Evolutionary conservation across 2,329 filamentous ascomycete species (phyloP).

Genomic region (Venturia carpophila): DNA sequence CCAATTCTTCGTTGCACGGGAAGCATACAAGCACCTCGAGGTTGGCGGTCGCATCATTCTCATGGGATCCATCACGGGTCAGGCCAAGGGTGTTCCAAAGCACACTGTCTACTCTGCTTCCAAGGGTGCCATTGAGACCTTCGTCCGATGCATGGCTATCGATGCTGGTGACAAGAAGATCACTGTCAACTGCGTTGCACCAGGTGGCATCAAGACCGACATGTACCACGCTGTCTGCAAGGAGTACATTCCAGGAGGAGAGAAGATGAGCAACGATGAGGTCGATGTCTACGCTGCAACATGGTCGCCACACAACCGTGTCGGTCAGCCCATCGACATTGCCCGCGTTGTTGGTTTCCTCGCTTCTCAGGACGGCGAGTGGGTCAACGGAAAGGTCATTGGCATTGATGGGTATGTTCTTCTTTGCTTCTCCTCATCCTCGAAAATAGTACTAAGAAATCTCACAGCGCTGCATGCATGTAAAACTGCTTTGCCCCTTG

Average conservation of each 20-base stretch:
- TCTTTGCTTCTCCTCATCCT: not conserved
- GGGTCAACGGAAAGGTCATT: constrained; percentile 48
- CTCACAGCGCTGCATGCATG: constrained; percentile 17
- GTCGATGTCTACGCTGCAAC: constrained; percentile 56
- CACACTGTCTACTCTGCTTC: constrained; percentile 47
- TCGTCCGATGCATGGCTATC: constrained; percentile 47
- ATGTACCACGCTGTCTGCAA: constrained; percentile 57
- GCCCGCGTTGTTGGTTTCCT: constrained; percentile 57
- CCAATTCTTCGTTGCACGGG: constrained; percentile 55
- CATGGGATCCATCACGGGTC: constrained; percentile 50
- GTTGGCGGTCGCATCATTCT: constrained; percentile 46
- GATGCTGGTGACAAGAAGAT: constrained; percentile 48
- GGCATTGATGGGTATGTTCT: constrained; percentile 24
- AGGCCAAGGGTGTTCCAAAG: constrained; percentile 49
- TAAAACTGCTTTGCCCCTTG: constrained; percentile 7
- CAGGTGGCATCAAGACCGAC: constrained; percentile 49
- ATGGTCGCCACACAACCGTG: constrained; percentile 57
- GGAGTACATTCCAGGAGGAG: constrained; percentile 54
- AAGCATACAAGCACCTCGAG: constrained; percentile 47
- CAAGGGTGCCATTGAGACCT: constrained; percentile 49
- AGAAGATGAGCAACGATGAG: constrained; percentile 48
- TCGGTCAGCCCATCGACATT: constrained; percentile 60
- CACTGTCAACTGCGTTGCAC: constrained; percentile 54
- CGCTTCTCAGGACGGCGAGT: constrained; percentile 50
- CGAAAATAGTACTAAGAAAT: not conserved